phyloP scores from a whole-genome alignment of 2,329 filamentous ascomycete species.

The Zarea fungicola region DNA sequence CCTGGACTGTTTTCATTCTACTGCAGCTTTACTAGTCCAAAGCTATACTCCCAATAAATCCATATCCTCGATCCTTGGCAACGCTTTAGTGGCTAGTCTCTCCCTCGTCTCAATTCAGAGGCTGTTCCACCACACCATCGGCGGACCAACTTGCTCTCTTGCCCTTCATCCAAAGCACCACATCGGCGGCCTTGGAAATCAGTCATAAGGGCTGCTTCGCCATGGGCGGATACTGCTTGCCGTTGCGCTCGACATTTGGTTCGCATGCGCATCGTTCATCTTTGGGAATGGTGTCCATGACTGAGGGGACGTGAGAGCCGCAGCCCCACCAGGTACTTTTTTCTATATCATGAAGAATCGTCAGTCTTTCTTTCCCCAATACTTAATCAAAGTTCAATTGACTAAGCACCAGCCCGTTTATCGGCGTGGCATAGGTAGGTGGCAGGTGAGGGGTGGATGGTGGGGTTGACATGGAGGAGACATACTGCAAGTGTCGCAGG shows the following conservation, averaged over 20 bases:
- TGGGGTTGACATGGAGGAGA: slow-evolving; percentile 16
- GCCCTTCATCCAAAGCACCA: slow-evolving; percentile 25
- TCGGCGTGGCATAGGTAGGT: neutral
- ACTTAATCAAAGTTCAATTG: neutral
- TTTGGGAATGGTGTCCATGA: slow-evolving; percentile 56
- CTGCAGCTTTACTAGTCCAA: too few species aligned
- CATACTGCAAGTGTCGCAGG: slow-evolving; percentile 59
- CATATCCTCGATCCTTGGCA: too few species aligned
- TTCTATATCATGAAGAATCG: slow-evolving; percentile 38
- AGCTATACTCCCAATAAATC: too few species aligned
- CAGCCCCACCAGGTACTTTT: slow-evolving; percentile 63
- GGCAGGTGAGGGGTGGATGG: neutral
- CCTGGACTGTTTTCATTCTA: too few species aligned
- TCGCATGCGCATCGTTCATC: slow-evolving; percentile 60
- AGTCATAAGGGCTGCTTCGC: slow-evolving; percentile 40
- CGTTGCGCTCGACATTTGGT: slow-evolving; percentile 56
- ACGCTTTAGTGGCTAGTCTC: too few species aligned
- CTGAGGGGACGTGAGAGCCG: slow-evolving; percentile 53
- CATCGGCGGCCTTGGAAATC: slow-evolving; percentile 22
- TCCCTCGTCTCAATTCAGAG: slow-evolving; percentile 15
- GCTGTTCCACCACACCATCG: slow-evolving; percentile 26
- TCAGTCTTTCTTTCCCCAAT: too few species aligned
- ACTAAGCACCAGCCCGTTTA: too few species aligned
- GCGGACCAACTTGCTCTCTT: slow-evolving; percentile 26
- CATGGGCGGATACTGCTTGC: slow-evolving; percentile 61